phyloP scores from a whole-genome alignment of 495 filamentous ascomycete species.

The Penicillium atrosanguineum region DNA sequence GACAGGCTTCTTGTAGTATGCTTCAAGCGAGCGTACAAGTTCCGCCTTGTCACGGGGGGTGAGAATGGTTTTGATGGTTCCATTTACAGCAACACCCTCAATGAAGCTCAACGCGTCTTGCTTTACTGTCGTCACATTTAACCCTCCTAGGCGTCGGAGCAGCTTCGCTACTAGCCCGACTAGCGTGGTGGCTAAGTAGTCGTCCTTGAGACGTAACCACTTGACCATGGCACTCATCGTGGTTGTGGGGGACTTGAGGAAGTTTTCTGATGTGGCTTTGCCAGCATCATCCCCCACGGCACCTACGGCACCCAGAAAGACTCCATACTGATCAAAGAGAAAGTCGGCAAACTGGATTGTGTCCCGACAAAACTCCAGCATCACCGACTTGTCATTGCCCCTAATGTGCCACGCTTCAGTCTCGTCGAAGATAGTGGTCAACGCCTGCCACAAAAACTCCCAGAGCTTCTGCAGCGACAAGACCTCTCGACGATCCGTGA shows the following conservation, averaged over 20 bases:
- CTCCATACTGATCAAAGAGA: conserved; percentile 76
- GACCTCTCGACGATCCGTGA: conserved; percentile 57
- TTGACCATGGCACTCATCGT: conserved; percentile 69
- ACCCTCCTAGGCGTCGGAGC: conserved; percentile 66
- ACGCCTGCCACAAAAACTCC: conserved; percentile 72
- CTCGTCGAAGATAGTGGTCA: conserved; percentile 77
- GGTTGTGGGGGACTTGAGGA: conserved; percentile 56
- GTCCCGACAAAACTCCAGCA: conserved; percentile 91
- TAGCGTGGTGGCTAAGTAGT: conserved; percentile 72
- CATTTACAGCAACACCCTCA: conserved; percentile 56
- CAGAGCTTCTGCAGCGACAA: conserved; percentile 71
- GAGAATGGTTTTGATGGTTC: conserved; percentile 66
- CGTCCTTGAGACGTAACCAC: conserved; percentile 82
- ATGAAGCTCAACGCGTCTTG: conserved; percentile 58
- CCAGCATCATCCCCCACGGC: conserved; percentile 36
- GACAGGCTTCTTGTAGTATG: conserved; percentile 62
- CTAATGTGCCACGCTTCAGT: conserved; percentile 76
- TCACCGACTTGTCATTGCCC: conserved; percentile 63
- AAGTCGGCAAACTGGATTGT: conserved; percentile 88
- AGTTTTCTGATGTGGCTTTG: conserved; percentile 39
- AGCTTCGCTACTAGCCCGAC: conserved; percentile 69
- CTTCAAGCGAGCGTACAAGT: conserved; percentile 72
- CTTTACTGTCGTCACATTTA: conserved; percentile 62
- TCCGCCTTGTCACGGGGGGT: conserved; percentile 76
- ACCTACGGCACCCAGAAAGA: conserved; percentile 67